Conservation (phyloP, 164 flowering plant genomes). For the Nymphaea thermarum region DNA sequence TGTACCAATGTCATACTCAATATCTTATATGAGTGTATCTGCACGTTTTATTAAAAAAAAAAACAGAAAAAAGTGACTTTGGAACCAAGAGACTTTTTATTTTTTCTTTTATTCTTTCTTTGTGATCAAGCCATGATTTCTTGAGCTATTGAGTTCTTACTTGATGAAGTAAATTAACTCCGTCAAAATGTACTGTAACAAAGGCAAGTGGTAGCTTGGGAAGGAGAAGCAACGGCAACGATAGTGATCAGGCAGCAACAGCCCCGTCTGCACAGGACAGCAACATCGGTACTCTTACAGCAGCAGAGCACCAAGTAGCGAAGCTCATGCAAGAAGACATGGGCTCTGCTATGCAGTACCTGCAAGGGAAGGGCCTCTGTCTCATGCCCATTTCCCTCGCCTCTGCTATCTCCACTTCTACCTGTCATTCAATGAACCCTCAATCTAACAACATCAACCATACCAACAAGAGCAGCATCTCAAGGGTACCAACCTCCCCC, state of each 20-base stretch:
- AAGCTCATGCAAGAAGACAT: constrained; percentile 83
- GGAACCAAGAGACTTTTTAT: too few relatives aligned
- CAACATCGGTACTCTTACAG: constrained; percentile 23
- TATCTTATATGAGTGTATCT: too few relatives aligned
- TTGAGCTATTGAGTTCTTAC: too few relatives aligned
- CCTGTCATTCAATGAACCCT: constrained; percentile 39
- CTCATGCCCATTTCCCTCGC: constrained; percentile 93
- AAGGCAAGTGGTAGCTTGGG: constrained; percentile 9
- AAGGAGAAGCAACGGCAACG: background rate
- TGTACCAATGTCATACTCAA: too few relatives aligned
- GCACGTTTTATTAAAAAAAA: too few relatives aligned
- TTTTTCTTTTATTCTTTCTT: too few relatives aligned
- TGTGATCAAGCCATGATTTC: too few relatives aligned
- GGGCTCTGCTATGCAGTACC: constrained; percentile 92
- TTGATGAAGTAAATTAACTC: too few relatives aligned
- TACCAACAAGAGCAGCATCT: constrained; percentile 1
- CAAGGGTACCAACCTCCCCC: constrained; percentile 44
- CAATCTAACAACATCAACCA: constrained; percentile 4
- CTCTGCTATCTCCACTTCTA: constrained; percentile 69
- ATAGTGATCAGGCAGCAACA: constrained; percentile 2
- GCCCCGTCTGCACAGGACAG: constrained; percentile 14
- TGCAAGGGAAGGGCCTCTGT: constrained; percentile 85
- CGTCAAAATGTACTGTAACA: background rate
- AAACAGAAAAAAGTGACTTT: too few relatives aligned
- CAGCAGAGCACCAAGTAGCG: constrained; percentile 72